A percentile compares a stretch with the other conserved stretches of the same genome.
These are phyloP conservation scores for Suaeda aralocaspica DNA, from an alignment of 148 eudicot genomes.

Conservation along the genomic window DNA sequence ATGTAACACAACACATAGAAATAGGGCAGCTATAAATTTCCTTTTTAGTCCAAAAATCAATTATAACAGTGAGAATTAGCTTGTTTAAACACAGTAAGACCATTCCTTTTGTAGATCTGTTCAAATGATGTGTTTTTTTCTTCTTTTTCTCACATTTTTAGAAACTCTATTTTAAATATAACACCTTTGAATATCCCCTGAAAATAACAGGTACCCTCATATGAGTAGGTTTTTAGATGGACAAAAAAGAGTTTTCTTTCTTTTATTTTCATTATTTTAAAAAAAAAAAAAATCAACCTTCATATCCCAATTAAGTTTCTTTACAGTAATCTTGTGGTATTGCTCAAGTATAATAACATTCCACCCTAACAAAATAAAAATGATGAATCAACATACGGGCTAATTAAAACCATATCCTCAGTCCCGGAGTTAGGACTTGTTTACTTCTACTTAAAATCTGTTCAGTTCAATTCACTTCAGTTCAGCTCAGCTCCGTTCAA, in stretches of 20 bases:
- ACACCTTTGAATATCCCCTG: conserved; percentile 18
- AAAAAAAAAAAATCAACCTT: no score
- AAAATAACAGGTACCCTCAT: conserved; percentile 23
- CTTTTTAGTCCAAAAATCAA: conserved; percentile 22
- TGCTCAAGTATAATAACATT: no score
- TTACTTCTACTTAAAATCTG: no score
- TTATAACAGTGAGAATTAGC: conserved; percentile 15
- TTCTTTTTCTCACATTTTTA: conserved; percentile 34
- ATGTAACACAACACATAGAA: conserved; percentile 40
- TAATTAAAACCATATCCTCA: no score
- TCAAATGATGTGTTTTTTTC: conserved; percentile 35
- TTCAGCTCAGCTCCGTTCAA: no score
- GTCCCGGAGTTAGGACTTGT: no score
- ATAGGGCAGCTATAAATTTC: conserved; percentile 30
- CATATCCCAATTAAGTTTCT: no score
- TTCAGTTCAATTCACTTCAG: no score
- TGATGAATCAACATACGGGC: no score
- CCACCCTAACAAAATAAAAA: no score
- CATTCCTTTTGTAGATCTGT: conserved; percentile 54
- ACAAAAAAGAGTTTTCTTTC: conserved; percentile 11
- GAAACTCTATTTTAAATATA: conserved; percentile 19
- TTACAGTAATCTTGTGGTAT: no score
- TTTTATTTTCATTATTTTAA: no score
- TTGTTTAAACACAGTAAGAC: conserved; percentile 5
- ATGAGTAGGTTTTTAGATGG: conserved; percentile 16